Evolutionary conservation across 371 early-diverging fungal genomes (phyloP), one percentile per base, ranked within the genome.

Genomic region (Mucor circinelloides): DNA sequence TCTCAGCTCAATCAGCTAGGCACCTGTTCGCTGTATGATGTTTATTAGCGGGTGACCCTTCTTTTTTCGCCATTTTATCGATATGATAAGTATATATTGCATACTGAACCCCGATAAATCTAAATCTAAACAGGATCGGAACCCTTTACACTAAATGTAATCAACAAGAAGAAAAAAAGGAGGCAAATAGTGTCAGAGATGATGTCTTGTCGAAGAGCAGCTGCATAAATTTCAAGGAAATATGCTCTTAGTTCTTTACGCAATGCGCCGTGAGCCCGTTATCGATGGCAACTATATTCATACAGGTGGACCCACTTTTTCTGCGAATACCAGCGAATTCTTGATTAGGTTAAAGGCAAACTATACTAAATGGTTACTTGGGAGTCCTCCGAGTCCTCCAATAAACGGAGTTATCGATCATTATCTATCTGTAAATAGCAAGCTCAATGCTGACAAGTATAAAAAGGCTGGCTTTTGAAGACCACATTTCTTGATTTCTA

Each of bases 381-480:
- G 32, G n/a, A 31, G 42, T 28, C n/a, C 17, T 34, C 52, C 38
- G 52, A 50, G 58, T 38, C 57, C 34, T 0, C 21, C 55, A 36
- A 58, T 55, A 21, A 66, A 40, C 67, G 67, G 67, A 67, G 67
- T 60, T 67, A 32, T 58, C 30, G 46, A 60, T 65, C 46, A 58
- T 58, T 65, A 65, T 65, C 65, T 65, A 46, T 46, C 48, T 57
- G 17, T n/a, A 23, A 38, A 46, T 60, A 60, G 50, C 28, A 44
- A 46, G 32, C n/a, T 27, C 34, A 31, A 61, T 60, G n/a, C 34
- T 54, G 15, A 5, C 27, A 63, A 28, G 56, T 65, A 65, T 55
- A 58, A 58, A 65, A 58, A 32, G 25, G 38, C 64, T 57, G 64
- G 46, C 64, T 57, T 57, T 55, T 32, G 9, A 0, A 21, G 10